Base-by-base conservation (phyloP, 2,329 filamentous ascomycete genomes). In the Colletotrichum godetiae region DNA sequence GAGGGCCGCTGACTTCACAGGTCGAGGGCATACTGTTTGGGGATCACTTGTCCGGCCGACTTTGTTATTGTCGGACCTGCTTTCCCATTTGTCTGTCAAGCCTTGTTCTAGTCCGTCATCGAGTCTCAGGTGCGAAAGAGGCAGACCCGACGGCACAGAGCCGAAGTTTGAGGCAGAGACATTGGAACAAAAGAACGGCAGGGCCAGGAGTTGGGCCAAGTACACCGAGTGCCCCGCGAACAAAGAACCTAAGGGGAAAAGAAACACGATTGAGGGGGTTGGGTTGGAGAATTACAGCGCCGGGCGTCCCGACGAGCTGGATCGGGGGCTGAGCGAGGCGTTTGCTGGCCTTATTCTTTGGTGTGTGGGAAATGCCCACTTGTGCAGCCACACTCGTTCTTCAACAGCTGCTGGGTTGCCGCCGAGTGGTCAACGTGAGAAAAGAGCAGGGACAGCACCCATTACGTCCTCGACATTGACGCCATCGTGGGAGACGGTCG, bases 251-350 rank as follows among this genome's bases (percentile, higher is more conserved):
- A 27, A 27, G 42, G 37, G 58, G 52, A 53, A 53, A 60, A 56
- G 27, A 29, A 61, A 57, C 35, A 57, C 24, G 29, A 27, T 37
- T 4, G 49, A 22, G 52, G 49, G 57, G 57, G 56, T 60, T 33
- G 53, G 29, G 22, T 33, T 10, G 52, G 62, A 65, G 13, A 10
- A 42, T 22, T 59, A n/a, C 60, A 35, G 33, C 57, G 61, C 63
- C 68, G 63, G 68, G 68, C 63, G 68, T 71, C 62, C 68, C 68
- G 68, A 67, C 68, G 56, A 67, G 56, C 68, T 71, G 68, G 68
- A 67, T 71, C n/a, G 57, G 68, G 66, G 63, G 68, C 68, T 70
- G 68, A 66, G 68, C 42, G 61, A 70, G 68, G 68, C 68, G 68
- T 61, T 71, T 61, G n/a, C 56, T 22, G 33, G 52, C 37, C 46